These are phyloP conservation scores for Adenanthera pavonina DNA, from an alignment of 306 rosid genomes.

Conservation along the genomic window DNA sequence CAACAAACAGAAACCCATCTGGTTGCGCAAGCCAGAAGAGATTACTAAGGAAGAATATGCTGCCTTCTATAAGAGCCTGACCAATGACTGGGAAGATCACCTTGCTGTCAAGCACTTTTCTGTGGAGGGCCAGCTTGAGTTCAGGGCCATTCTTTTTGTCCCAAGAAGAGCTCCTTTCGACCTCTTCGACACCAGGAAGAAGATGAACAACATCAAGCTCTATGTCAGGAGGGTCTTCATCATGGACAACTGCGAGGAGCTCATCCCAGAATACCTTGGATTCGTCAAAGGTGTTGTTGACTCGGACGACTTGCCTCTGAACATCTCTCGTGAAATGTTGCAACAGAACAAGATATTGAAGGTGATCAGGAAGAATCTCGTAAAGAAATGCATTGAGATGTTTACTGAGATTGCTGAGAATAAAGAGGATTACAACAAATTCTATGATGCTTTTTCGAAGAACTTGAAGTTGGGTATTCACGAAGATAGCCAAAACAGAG, in stretches of 20 bases:
- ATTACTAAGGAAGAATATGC: slow-evolving; percentile 66
- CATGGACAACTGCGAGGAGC: slow-evolving; percentile 74
- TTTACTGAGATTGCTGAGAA: slow-evolving; percentile 72
- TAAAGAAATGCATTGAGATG: slow-evolving; percentile 74
- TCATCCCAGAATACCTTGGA: slow-evolving; percentile 68
- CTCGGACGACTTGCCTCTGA: slow-evolving; percentile 68
- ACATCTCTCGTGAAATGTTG: slow-evolving; percentile 67
- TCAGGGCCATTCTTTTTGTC: slow-evolving; percentile 64
- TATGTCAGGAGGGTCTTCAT: slow-evolving; percentile 73
- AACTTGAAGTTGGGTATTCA: slow-evolving; percentile 67
- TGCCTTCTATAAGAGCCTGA: slow-evolving; percentile 68
- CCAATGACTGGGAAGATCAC: slow-evolving; percentile 75
- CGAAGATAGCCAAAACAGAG: slow-evolving; percentile 66
- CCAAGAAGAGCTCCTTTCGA: slow-evolving; percentile 72
- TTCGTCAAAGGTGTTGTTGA: slow-evolving; percentile 71
- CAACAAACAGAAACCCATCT: slow-evolving; percentile 72
- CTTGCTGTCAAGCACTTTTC: slow-evolving; percentile 72
- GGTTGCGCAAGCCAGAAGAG: slow-evolving; percentile 72
- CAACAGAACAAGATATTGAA: slow-evolving; percentile 72
- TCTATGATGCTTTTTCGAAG: slow-evolving; percentile 68
- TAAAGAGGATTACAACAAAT: slow-evolving; percentile 59
- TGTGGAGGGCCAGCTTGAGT: slow-evolving; percentile 73
- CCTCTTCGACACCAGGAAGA: slow-evolving; percentile 62
- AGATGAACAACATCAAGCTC: slow-evolving; percentile 69
- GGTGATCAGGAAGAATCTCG: slow-evolving; percentile 70